Evolutionary conservation across 2,329 filamentous ascomycete genomes (phyloP).

Genomic region (Fusarium liriodendri): DNA sequence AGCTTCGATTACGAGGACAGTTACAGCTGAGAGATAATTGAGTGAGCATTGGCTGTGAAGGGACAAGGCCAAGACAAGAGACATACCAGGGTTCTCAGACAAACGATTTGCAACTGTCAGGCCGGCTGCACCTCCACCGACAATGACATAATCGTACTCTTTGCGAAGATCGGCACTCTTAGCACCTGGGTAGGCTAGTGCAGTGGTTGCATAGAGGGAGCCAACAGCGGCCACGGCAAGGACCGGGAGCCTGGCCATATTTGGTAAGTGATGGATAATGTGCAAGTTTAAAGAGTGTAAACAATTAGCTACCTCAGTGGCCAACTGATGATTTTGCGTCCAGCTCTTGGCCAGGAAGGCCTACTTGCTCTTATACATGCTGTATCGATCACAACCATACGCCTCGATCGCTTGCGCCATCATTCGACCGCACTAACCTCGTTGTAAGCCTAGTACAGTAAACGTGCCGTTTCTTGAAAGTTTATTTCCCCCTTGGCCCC

Average conservation of each 20-base stretch:
- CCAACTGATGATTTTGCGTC: not conserved
- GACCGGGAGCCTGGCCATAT: not conserved
- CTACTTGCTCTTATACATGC: not conserved
- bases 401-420: not conserved
- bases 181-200: not conserved
- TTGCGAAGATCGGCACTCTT: not conserved
- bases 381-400: not conserved
- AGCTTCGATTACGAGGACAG: conserved; percentile 37
- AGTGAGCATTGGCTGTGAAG: not conserved
- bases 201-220: not conserved
- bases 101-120: conserved; percentile 39
- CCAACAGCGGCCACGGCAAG: not conserved
- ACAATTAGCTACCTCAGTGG: not conserved
- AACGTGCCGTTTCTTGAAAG: not conserved
- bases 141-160: conserved; percentile 37
- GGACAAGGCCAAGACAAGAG: not conserved
- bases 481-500: not conserved
- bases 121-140: conserved; percentile 35
- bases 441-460: not conserved
- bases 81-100: conserved; percentile 30
- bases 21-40: conserved; percentile 9
- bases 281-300: not conserved
- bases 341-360: not conserved
- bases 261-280: not conserved
- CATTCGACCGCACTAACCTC: not conserved